Base-by-base conservation (phyloP, 2,329 filamentous ascomycete genomes). In the Hymenoscyphus fructigenus region DNA sequence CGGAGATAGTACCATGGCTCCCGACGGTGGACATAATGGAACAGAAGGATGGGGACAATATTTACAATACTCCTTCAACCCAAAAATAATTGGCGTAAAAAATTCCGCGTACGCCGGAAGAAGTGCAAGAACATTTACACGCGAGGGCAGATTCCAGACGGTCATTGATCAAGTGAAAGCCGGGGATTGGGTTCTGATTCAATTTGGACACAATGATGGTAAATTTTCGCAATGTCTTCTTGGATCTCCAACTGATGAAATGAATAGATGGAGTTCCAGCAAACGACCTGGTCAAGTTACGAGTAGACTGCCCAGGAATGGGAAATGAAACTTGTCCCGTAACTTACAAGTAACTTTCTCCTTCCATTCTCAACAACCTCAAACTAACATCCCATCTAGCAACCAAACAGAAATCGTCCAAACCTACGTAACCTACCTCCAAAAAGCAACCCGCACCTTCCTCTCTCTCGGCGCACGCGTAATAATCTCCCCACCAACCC, bases 181-280 rank as follows among this genome's bases (percentile, higher is more conserved):
- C 1, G 86, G 85, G 36, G 88, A 91, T 75, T 88, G 85, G 75
- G 87, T 90, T 1, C 79, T 91, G 61, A 89, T 91, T 61, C 88
- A 91, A 71, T 90, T 91, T 71, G 88, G 88, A 0, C 88, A 91
- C 79, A 91, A 91, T 72, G 88, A 91, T 69, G 88, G 44, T 23
- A 23, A 20, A 7, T 50, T 23, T 23, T 26, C 20, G 10, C 5
- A 23, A 9, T 23, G 6, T 23, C 9, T 20, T 23, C 17, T 2
- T 6, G 17, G 3, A 23, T 23, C n/a, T 12, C 44, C 2, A 12
- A 50, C n/a, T 50, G n/a, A 50, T 15, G 9, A 4, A 50, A 23
- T 67, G 71, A 55, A 61, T 63, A 32, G 70, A 68, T 68, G 36
- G 34, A 60, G 62, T 47, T 1, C 20, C 17, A 38, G 23, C 14